A percentile compares a stretch with the other conserved stretches of the same genome.
phyloP scores from a whole-genome alignment of 768 basidiomycete species.

The Mycena leptocephala region DNA sequence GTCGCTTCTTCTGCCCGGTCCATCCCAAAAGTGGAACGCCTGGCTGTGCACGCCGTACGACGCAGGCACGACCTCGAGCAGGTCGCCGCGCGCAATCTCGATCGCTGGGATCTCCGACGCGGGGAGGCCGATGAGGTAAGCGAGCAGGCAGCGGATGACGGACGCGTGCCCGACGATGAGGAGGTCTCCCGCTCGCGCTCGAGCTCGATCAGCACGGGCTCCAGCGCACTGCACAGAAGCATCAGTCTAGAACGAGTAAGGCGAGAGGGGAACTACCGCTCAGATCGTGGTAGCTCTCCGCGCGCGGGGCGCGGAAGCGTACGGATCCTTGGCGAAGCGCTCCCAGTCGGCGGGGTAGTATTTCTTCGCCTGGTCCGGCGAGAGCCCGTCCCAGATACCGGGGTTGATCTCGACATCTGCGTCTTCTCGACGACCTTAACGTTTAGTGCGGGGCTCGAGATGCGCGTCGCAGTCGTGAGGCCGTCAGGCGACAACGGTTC shows the following conservation, averaged over 20 bases:
- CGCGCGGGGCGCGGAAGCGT: conserved; percentile 93
- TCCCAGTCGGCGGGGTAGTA: conserved; percentile 97
- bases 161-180: conserved; percentile 98
- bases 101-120: conserved; percentile 98
- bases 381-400: conserved; percentile 97
- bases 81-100: conserved; percentile 95
- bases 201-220: conserved; percentile 93
- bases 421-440: conserved; percentile 95
- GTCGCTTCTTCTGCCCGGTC: conserved; percentile 75
- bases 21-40: conserved; percentile 95
- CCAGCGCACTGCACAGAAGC: conserved; percentile 81
- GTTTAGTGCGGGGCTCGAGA: conserved; percentile 50
- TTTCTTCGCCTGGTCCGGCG: conserved; percentile 90
- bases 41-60: conserved; percentile 93
- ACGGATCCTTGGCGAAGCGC: conserved; percentile 93
- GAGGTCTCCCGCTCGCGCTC: conserved; percentile 96
- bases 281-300: conserved; percentile 98
- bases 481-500: conserved; percentile 30
- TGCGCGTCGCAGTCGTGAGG: conserved; percentile 11
- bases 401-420: conserved; percentile 99
- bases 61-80: conserved; percentile 93
- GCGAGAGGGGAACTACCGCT: conserved; percentile 66
- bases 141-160: conserved; percentile 95
- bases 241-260: conserved; percentile 21
- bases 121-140: conserved; percentile 94